phyloP scores from a whole-genome alignment of 306 rosid species.

The Dryas drummondii region DNA sequence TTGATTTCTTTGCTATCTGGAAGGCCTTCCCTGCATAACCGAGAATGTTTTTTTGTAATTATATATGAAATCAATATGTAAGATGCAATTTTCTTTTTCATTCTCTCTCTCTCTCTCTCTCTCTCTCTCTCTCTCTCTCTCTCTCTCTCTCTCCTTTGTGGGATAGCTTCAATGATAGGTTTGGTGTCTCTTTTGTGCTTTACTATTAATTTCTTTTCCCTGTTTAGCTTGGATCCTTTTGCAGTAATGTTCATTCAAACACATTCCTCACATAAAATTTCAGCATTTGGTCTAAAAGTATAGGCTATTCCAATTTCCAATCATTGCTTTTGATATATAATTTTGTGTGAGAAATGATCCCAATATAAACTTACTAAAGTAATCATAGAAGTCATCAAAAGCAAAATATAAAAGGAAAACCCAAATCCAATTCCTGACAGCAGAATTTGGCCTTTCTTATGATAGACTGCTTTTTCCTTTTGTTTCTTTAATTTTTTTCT shows the following conservation, averaged over 20 bases:
- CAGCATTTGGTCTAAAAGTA: conserved; percentile 56
- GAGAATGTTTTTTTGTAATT: too few relatives aligned
- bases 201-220: conserved; percentile 23
- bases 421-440: conserved; percentile 58
- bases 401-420: conserved; percentile 46
- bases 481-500: conserved; percentile 12
- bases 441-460: conserved; percentile 49
- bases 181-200: conserved; percentile 28
- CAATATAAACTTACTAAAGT: conserved; percentile 45
- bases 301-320: conserved; percentile 53
- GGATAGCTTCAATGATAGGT: conserved; percentile 36
- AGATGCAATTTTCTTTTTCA: conserved; percentile 9
- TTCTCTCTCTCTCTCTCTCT: too few relatives aligned
- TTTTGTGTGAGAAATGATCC: conserved; percentile 76
- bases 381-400: conserved; percentile 92
- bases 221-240: conserved; percentile 48
- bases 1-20: too few relatives aligned
- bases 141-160: conserved; percentile 16
- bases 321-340: conserved; percentile 72
- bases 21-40: too few relatives aligned
- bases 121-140: neutral
- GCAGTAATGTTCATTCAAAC: conserved; percentile 22
- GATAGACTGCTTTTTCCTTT: conserved; percentile 76
- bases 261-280: conserved; percentile 37
- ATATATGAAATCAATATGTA: neutral